Evolutionary conservation across 805 yeast genomes (phyloP), one percentile per base, ranked within the genome.

Genomic region (Lachancea nothofagi): DNA sequence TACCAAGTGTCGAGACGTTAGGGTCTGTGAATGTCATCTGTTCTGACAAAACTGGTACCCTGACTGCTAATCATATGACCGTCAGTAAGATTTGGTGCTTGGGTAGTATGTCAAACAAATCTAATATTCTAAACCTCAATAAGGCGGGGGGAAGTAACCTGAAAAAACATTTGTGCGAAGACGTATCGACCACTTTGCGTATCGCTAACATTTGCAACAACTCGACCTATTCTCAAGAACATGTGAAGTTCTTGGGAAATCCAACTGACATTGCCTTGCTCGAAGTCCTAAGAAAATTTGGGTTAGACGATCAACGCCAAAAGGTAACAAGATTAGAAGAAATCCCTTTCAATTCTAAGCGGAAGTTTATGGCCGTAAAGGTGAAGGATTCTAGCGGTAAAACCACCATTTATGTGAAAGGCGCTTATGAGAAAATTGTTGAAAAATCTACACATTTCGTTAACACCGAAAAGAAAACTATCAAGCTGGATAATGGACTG

Each of bases 1-100:
- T 93, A 47, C 97, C 98, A 13, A 80, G 93, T 51, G 98, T 93
- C 21, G 97, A 89, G 64, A 89, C 97, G 7, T 72, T 89, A 47
- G 97, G 97, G 5, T 84, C 94, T 33, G 96, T 88, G 26, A 89
- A 88, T 57, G 96, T 88, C 32, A 85, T 88, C 50, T 87, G 96
- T 57, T 78, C 93, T 5, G 96, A 88, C 64, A 87, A 88, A 54
- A 88, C 96, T 2, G 93, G 93, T 45, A 88, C 96, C 7, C 71
- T 88, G 50, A 88, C 96, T 17, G 84, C 83, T 57, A 88, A 87
- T 59, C 93, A 83, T 59, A 85, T 87, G 95, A 84, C 96, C 9
- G 87, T 85, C 5, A 80, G 85, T 24, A 80, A 83, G 51, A 51
- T 86, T 10, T 87, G 96, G 95, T 71, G 93, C 9, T 67, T 77